phyloP scores from a whole-genome alignment of 768 basidiomycete genomes.

The Lactarius psammicola region DNA sequence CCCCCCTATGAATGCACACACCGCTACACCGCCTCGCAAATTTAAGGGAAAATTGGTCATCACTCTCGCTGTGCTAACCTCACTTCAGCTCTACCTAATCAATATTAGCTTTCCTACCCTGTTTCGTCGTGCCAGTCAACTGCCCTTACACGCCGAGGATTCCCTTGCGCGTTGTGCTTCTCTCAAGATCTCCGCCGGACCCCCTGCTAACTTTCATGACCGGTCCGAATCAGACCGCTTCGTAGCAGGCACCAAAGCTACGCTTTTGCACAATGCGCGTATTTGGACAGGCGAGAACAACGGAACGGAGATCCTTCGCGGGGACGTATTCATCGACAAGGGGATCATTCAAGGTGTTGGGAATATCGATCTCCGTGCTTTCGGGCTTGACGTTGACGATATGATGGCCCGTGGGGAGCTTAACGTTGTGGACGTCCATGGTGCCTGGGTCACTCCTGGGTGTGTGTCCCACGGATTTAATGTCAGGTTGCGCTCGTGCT shows the following conservation, averaged over 20 bases:
- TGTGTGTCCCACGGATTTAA: constrained; percentile 16
- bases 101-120: constrained; percentile 1
- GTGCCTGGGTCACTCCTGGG: constrained; percentile 82
- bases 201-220: constrained; percentile 45
- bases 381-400: constrained; percentile 27
- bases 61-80: constrained; percentile 5
- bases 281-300: constrained; percentile 80
- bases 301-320: constrained; percentile 62
- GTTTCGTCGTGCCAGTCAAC: constrained; percentile 5
- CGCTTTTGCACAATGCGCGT: constrained; percentile 69
- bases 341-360: constrained; percentile 66
- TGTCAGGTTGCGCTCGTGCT: not conserved
- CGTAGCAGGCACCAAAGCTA: constrained; percentile 57
- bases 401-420: constrained; percentile 23
- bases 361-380: constrained; percentile 34
- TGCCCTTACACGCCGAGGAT: constrained; percentile 18
- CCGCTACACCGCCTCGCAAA: constrained; percentile 10
- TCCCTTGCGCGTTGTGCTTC: constrained; percentile 40
- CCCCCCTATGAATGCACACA: not conserved
- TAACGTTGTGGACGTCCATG: constrained; percentile 59
- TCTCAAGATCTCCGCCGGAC: constrained; percentile 43
- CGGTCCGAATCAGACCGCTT: constrained; percentile 65
- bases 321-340: constrained; percentile 67
- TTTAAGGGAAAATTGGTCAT: constrained; percentile 8
- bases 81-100: constrained; percentile 21